These are phyloP conservation scores for Davidsoniella australis DNA, from an alignment of 2,329 filamentous ascomycete species.

Conservation along the genomic window DNA sequence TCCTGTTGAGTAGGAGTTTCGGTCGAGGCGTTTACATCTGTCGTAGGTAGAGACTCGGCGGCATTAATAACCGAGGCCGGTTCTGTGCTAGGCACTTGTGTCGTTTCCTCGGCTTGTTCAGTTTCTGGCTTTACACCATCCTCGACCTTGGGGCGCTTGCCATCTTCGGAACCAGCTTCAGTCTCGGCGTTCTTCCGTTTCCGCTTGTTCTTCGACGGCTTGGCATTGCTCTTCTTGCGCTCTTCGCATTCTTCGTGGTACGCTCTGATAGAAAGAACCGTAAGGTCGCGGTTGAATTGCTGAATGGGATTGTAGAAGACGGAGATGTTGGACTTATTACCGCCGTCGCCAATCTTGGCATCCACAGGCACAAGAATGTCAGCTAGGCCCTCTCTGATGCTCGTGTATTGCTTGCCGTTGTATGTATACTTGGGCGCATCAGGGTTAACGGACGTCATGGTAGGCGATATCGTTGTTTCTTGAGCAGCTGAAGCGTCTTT, in stretches of 20 bases:
- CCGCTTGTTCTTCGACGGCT: slow-evolving; percentile 20
- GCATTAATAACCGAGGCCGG: not conserved
- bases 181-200: slow-evolving; percentile 25
- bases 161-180: slow-evolving; percentile 17
- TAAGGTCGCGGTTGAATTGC: slow-evolving; percentile 94
- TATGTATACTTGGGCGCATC: slow-evolving; percentile 10
- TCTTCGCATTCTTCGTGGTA: slow-evolving; percentile 54
- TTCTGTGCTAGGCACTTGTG: not conserved
- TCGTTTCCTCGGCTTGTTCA: not conserved
- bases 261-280: slow-evolving; percentile 77
- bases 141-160: slow-evolving; percentile 17
- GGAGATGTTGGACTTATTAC: slow-evolving; percentile 41
- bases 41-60: not conserved
- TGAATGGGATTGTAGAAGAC: slow-evolving; percentile 99
- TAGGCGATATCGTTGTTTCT: not conserved
- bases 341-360: slow-evolving; percentile 32
- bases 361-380: slow-evolving; percentile 36
- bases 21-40: not conserved
- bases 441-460: slow-evolving; percentile 7
- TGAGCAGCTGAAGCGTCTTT: not conserved
- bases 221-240: slow-evolving; percentile 22
- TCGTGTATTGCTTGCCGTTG: slow-evolving; percentile 32
- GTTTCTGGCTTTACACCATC: not conserved
- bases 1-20: not conserved
- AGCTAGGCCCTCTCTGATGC: slow-evolving; percentile 38